Conservation (phyloP, 805 yeast species). For the Candida nanaspora region DNA sequence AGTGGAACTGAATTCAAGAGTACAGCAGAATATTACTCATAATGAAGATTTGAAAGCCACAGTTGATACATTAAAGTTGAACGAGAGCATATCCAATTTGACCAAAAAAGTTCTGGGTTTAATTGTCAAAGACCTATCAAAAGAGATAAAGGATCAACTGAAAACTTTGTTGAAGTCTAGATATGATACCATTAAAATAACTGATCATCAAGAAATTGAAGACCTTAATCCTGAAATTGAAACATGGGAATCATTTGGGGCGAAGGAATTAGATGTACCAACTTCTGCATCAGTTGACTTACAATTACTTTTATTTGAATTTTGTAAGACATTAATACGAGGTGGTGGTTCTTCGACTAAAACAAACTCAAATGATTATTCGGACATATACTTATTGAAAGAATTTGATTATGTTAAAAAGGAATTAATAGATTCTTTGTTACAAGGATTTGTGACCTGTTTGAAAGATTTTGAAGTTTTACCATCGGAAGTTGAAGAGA, state of each 20-base stretch:
- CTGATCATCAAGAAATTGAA: neutral
- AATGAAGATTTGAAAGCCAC: neutral
- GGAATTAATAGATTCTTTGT: slow-evolving; percentile 9
- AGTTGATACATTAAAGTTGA: neutral
- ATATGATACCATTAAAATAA: neutral
- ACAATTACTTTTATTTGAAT: slow-evolving; percentile 12
- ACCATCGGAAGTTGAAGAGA: neutral
- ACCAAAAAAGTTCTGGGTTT: slow-evolving; percentile 6
- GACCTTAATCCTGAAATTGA: neutral
- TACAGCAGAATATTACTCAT: neutral
- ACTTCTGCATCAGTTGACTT: slow-evolving; percentile 17
- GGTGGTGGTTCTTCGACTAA: no score
- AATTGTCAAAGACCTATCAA: slow-evolving; percentile 5
- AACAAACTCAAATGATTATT: slow-evolving; percentile 14
- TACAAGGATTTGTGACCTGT: slow-evolving; percentile 1
- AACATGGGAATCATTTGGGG: neutral
- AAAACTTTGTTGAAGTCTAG: slow-evolving; percentile 7
- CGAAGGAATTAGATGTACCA: slow-evolving; percentile 10
- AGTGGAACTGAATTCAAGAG: neutral
- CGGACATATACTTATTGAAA: slow-evolving; percentile 18
- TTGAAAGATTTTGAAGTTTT: neutral
- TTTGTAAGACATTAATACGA: slow-evolving; percentile 9
- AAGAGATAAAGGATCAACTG: slow-evolving; percentile 6
- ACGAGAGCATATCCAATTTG: slow-evolving; percentile 6
- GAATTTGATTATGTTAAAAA: slow-evolving; percentile 10